Evolutionary conservation across 108 stramenopile species (phyloP), one percentile per base, ranked within the genome.

Genomic region (Nitzschia inconspicua): DNA sequence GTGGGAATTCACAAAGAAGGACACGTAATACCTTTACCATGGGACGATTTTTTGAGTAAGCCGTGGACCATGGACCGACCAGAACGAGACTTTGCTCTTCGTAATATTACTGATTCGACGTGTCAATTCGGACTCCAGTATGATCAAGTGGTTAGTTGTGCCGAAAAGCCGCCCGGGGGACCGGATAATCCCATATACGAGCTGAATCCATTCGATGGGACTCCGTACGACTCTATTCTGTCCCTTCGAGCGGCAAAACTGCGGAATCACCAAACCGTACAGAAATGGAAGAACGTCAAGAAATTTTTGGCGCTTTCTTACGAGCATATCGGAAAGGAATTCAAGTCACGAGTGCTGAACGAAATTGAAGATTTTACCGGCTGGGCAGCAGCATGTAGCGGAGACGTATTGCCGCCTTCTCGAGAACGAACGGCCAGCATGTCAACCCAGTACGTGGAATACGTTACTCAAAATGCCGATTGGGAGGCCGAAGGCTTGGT

Each of bases 191-290:
- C 70, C 3, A 52, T 72, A 11, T 72, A 72, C 48, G 70, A 72
- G 48, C 35, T 70, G 0, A 51, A 36, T 16, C 5, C 19, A 10
- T 9, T 2, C 11, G 70, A 56, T 30, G 61, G 62, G 16, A 54
- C 11, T 28, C 53, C 63, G 3, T 72, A 44, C 52, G 7, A 7
- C 7, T 59, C 56, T 13, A 47, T 72, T 30, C 36, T 85, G 25
- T 62, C 79, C 8, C 62, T 85, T 2, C 63, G 84, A 36, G 67
- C 76, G 9, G 80, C 78, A 39, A 85, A 85, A 63, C 63, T 85
- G 27, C 40, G 39, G 19, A 79, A 85, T 64, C 73, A 70, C 51
- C 41, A 43, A 0, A 19, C n/a, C 2, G 52, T 49, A 31, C 16
- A 47, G 3, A 30, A 44, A 3, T 62, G 66, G 62, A 30, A 41